phyloP scores from a whole-genome alignment of 1,284 basidiomycete genomes.

The Mycena citricolor region DNA sequence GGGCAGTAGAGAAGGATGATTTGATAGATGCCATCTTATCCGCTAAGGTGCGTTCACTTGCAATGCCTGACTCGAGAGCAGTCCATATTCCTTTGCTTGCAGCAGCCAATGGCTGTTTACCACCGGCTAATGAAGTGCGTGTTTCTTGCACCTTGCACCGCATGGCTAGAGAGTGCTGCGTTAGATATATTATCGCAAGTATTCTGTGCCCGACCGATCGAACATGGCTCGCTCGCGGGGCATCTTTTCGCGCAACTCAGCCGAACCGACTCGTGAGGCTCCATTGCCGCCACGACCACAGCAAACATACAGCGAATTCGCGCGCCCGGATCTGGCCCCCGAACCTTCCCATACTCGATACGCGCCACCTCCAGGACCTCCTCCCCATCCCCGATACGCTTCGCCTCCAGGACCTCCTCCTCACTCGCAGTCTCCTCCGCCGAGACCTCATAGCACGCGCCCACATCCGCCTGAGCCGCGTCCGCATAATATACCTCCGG shows the following conservation, averaged over 20 bases:
- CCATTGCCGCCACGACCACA: slow-evolving; percentile 32
- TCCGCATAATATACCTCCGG: slow-evolving; percentile 16
- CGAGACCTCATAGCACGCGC: slow-evolving; percentile 21
- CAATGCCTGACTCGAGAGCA: not conserved
- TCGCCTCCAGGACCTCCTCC: slow-evolving; percentile 28
- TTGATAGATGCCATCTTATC: slow-evolving; percentile 61
- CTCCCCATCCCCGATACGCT: slow-evolving; percentile 22
- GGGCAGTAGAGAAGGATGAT: slow-evolving; percentile 74
- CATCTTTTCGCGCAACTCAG: slow-evolving; percentile 45
- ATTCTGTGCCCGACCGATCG: slow-evolving; percentile 60
- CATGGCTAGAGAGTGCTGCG: slow-evolving; percentile 22
- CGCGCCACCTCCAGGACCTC: slow-evolving; percentile 34
- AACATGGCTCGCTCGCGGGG: slow-evolving; percentile 44
- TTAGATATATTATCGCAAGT: slow-evolving; percentile 59
- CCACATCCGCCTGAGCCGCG: slow-evolving; percentile 16
- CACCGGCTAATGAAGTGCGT: slow-evolving; percentile 52
- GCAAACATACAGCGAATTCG: slow-evolving; percentile 34
- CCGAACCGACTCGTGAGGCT: slow-evolving; percentile 17
- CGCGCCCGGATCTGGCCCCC: slow-evolving; percentile 44
- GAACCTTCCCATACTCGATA: slow-evolving; percentile 41
- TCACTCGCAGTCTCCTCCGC: slow-evolving; percentile 19
- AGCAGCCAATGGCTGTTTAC: slow-evolving; percentile 55
- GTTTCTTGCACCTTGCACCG: slow-evolving; percentile 1
- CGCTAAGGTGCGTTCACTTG: slow-evolving; percentile 47
- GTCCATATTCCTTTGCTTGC: slow-evolving; percentile 28